These are phyloP conservation scores for Penicillium bovifimosum DNA, from an alignment of 495 filamentous ascomycete species.

Conservation along the genomic window DNA sequence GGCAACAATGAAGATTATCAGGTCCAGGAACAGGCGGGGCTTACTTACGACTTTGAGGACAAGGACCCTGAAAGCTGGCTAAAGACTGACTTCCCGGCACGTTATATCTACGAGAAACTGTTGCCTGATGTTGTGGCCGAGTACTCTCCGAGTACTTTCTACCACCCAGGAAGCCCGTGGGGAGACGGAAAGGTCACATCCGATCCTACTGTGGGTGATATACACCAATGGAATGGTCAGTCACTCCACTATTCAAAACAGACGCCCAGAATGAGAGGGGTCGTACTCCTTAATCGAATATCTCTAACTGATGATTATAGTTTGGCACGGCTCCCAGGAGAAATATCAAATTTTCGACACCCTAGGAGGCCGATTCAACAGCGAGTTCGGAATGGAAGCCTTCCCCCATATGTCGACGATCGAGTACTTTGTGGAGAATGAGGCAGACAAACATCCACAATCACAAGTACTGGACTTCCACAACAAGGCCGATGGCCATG, in stretches of 20 bases:
- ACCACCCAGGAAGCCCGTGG: conserved; percentile 85
- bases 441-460: conserved; percentile 73
- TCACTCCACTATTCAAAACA: too few species aligned
- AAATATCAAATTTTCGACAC: conserved; percentile 89
- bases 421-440: conserved; percentile 69
- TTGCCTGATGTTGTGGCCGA: conserved; percentile 62
- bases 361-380: conserved; percentile 82
- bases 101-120: conserved; percentile 93
- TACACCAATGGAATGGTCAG: conserved; percentile 88
- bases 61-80: conserved; percentile 81
- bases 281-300: neutral
- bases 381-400: conserved; percentile 93
- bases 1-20: conserved; percentile 98
- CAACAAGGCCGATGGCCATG: conserved; percentile 91
- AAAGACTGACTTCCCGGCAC: conserved; percentile 78
- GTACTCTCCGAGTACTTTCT: conserved; percentile 59
- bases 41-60: conserved; percentile 61
- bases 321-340: conserved; percentile 92
- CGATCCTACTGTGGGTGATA: conserved; percentile 82
- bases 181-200: conserved; percentile 68
- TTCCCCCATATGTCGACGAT: conserved; percentile 85
- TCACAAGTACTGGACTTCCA: conserved; percentile 92
- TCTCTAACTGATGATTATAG: conserved; percentile 24
- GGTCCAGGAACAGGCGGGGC: conserved; percentile 61
- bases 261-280: too few species aligned